These are phyloP conservation scores for Auxenochlorella pyrenoidosa DNA, from an alignment of 139 green algal genomes.

Conservation along the genomic window DNA sequence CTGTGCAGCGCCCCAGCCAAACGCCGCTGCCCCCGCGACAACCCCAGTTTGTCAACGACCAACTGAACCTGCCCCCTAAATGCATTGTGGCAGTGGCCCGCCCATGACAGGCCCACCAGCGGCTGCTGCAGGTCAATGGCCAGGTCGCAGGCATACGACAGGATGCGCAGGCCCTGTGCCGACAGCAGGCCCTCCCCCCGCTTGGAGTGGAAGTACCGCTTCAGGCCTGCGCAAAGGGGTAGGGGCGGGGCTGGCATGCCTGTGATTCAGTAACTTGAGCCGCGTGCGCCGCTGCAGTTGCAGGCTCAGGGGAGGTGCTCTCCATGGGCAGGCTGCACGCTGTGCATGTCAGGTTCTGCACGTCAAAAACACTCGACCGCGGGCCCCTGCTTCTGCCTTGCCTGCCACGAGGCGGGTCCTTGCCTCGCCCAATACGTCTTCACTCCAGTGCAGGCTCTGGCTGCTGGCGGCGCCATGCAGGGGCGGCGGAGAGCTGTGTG, in stretches of 20 bases:
- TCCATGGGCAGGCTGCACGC: neutral
- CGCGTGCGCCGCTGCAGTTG: no score
- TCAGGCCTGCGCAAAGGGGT: neutral
- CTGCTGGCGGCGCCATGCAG: neutral
- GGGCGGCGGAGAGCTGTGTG: neutral
- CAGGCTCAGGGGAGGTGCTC: no score
- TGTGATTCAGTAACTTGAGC: neutral
- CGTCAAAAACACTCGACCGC: no score
- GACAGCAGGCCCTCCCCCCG: conserved; percentile 63
- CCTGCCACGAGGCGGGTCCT: conserved; percentile 57
- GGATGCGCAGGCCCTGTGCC: conserved; percentile 56
- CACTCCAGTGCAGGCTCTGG: neutral
- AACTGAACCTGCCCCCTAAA: neutral
- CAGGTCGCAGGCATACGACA: conserved; percentile 68
- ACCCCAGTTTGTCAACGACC: no score
- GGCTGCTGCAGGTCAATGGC: conserved; percentile 50
- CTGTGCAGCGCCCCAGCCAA: no score
- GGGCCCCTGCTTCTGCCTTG: no score
- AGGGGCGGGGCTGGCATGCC: neutral
- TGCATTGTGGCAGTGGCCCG: neutral
- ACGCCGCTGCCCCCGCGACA: no score
- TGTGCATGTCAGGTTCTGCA: no score
- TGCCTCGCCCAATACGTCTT: conserved; percentile 30
- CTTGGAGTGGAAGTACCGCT: conserved; percentile 78
- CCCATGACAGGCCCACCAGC: conserved; percentile 20